These are phyloP conservation scores for Xylariaceae sp. DNA, from an alignment of 2,329 filamentous ascomycete genomes.

Conservation along the genomic window DNA sequence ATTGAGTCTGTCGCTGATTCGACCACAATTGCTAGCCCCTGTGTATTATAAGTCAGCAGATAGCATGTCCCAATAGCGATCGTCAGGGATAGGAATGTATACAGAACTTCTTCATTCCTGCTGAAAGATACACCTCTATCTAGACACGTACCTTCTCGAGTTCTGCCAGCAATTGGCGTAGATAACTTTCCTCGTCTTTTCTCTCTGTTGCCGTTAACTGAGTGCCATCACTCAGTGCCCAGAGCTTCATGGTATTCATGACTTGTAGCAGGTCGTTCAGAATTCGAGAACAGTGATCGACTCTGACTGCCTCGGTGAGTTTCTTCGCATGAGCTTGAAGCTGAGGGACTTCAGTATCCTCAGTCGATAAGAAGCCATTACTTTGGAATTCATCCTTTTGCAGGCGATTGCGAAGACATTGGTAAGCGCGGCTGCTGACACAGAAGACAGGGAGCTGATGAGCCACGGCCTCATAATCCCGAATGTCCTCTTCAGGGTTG, in stretches of 20 bases:
- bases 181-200: constrained; percentile 11
- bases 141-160: constrained; percentile 18
- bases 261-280: constrained; percentile 47
- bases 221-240: constrained; percentile 11
- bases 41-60: constrained; percentile 6
- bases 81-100: no score
- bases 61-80: constrained; percentile 1
- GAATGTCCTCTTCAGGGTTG: constrained; percentile 47
- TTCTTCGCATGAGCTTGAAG: constrained; percentile 56
- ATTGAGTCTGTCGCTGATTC: constrained; percentile 33
- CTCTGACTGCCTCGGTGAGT: constrained; percentile 41
- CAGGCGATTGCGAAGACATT: constrained; percentile 54
- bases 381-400: constrained; percentile 45
- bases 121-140: background rate
- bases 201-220: constrained; percentile 13
- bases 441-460: constrained; percentile 58
- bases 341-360: constrained; percentile 57
- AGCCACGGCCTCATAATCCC: constrained; percentile 56
- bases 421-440: constrained; percentile 58
- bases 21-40: constrained; percentile 36
- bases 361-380: constrained; percentile 43
- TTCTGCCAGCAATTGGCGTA: constrained; percentile 14
- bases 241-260: constrained; percentile 43
- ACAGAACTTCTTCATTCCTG: no score
- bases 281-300: constrained; percentile 41